These are phyloP conservation scores for Nicotiana attenuata DNA, from an alignment of 257 asterid genomes.

Conservation along the genomic window DNA sequence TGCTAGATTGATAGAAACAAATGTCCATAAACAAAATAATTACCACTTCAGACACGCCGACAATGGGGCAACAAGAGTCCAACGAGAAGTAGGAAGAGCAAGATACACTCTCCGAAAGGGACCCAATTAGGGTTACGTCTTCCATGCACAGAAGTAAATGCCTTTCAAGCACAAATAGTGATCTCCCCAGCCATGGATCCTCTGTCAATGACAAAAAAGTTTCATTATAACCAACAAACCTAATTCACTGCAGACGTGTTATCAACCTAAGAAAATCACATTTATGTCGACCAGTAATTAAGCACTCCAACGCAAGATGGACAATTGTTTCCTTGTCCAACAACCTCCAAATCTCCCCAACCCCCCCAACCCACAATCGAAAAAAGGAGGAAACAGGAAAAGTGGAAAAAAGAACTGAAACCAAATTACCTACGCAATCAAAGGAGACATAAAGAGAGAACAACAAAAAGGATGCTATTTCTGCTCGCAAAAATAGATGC, in stretches of 20 bases:
- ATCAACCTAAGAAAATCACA: not conserved
- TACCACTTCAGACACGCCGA: conserved; percentile 42
- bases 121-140: conserved; percentile 35
- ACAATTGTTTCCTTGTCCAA: not conserved
- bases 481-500: not conserved
- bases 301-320: not conserved
- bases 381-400: not conserved
- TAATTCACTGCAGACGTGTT: not conserved
- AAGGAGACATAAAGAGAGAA: not conserved
- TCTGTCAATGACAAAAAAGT: conserved; percentile 18
- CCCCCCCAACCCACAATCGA: not conserved
- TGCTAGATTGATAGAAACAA: conserved; percentile 3
- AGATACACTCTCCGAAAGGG: conserved; percentile 24
- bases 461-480: not conserved
- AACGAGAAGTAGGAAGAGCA: conserved; percentile 24
- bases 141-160: conserved; percentile 40
- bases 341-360: not conserved
- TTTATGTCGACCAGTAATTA: not conserved
- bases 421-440: not conserved
- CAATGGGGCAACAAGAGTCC: conserved; percentile 37
- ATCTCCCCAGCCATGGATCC: conserved; percentile 38
- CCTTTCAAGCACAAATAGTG: conserved; percentile 39
- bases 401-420: not conserved
- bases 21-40: not conserved
- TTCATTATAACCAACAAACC: not conserved